phyloP scores from a whole-genome alignment of 495 filamentous ascomycete species.

The Penicillium atrosanguineum region DNA sequence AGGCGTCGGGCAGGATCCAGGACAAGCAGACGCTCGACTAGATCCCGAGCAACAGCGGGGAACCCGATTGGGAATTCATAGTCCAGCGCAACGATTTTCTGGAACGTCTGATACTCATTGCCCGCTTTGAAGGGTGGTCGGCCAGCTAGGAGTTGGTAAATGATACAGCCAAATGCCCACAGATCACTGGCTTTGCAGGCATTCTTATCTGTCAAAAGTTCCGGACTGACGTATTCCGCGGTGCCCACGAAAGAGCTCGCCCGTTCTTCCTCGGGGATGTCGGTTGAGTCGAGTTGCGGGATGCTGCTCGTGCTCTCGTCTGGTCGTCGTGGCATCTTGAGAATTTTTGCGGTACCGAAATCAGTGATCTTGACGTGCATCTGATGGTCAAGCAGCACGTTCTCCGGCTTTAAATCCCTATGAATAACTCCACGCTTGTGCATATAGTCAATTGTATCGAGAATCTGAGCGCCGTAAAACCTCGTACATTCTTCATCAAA shows the following conservation, averaged over 20 bases:
- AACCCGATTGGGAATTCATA: conserved; percentile 94
- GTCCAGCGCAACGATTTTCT: conserved; percentile 92
- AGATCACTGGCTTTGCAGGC: conserved; percentile 97
- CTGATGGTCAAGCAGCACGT: conserved; percentile 89
- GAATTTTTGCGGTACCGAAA: conserved; percentile 94
- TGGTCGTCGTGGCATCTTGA: conserved; percentile 62
- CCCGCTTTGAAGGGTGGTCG: conserved; percentile 94
- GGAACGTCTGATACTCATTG: conserved; percentile 98
- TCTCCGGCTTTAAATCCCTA: conserved; percentile 95
- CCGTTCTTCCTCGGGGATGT: conserved; percentile 63
- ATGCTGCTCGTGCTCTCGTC: conserved; percentile 41
- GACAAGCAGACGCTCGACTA: conserved; percentile 89
- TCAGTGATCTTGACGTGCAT: conserved; percentile 99
- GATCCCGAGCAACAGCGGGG: conserved; percentile 80
- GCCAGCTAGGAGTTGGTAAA: conserved; percentile 92
- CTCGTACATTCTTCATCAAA: conserved; percentile 95
- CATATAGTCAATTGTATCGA: conserved; percentile 98
- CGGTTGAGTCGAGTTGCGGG: conserved; percentile 50
- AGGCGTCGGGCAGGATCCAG: conserved; percentile 82
- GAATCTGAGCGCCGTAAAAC: conserved; percentile 94
- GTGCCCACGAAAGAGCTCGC: conserved; percentile 97
- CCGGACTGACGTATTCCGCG: conserved; percentile 97
- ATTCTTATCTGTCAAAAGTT: conserved; percentile 90
- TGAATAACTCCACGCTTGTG: conserved; percentile 95
- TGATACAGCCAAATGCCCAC: conserved; percentile 99